Conservation (phyloP, 257 asterid species). For the Gentiana straminea region DNA sequence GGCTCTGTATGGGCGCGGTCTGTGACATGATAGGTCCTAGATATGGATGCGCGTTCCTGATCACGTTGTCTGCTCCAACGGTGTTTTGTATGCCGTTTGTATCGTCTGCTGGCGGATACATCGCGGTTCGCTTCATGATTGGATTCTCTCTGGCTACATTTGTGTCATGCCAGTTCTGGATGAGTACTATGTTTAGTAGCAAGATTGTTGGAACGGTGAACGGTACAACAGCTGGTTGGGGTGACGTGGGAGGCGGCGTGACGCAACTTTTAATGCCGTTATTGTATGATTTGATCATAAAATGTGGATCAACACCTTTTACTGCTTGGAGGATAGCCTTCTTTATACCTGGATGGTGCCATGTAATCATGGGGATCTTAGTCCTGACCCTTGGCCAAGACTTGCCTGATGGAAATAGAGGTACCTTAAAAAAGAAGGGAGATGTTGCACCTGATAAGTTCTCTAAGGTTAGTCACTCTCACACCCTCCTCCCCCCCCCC, state of each 20-base stretch:
- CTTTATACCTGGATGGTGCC: too few species aligned
- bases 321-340: too few species aligned
- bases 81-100: slow-evolving; percentile 27
- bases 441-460: too few species aligned
- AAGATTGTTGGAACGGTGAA: slow-evolving; percentile 41
- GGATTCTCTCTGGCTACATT: slow-evolving; percentile 16
- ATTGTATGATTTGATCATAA: too few species aligned
- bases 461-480: too few species aligned
- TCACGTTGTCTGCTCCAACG: slow-evolving; percentile 42
- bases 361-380: too few species aligned
- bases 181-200: slow-evolving; percentile 16
- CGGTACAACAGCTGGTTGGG: slow-evolving; percentile 66
- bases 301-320: too few species aligned
- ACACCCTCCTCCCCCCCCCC: slow-evolving; percentile 11
- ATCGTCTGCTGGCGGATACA: slow-evolving; percentile 25
- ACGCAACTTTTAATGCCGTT: slow-evolving; percentile 19
- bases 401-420: slow-evolving; percentile 53
- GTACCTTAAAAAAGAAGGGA: background rate
- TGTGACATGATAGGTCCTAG: slow-evolving; percentile 16
- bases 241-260: slow-evolving; percentile 69
- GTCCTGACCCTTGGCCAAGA: slow-evolving; percentile 22
- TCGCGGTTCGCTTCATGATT: slow-evolving; percentile 48
- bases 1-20: slow-evolving; percentile 54
- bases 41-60: background rate
- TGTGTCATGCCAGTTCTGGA: slow-evolving; percentile 59